Evolutionary conservation across 139 green algal species (phyloP).

Genomic region (Coelastrella sp.): DNA sequence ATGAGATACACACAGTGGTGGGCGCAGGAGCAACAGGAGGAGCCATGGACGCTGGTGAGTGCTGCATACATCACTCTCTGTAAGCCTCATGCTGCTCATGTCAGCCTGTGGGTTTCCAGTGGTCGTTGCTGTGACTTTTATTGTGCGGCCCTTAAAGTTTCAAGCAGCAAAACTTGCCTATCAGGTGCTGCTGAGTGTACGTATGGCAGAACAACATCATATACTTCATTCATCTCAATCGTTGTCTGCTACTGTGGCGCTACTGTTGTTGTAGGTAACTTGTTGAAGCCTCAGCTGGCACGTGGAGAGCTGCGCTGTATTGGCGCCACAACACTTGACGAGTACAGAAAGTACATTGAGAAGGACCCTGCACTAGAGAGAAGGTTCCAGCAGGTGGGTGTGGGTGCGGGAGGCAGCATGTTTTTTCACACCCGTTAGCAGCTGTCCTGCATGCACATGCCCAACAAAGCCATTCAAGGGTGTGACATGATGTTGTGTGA

Average conservation of each 20-base stretch:
- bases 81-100: background rate
- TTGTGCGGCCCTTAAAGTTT: too few relatives aligned
- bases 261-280: constrained; percentile 74
- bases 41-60: constrained; percentile 90
- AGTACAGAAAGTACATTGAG: constrained; percentile 98
- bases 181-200: too few relatives aligned
- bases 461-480: too few relatives aligned
- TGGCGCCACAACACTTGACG: constrained; percentile 92
- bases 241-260: background rate
- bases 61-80: background rate
- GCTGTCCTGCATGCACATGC: background rate
- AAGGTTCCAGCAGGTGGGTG: constrained; percentile 85
- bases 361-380: constrained; percentile 98
- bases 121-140: background rate
- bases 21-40: constrained; percentile 75
- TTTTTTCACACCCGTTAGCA: background rate
- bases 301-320: constrained; percentile 98
- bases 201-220: too few relatives aligned
- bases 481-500: too few relatives aligned
- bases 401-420: background rate
- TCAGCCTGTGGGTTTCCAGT: background rate
- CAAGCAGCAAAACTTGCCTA: too few relatives aligned
- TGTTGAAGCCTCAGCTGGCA: constrained; percentile 97
- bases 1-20: constrained; percentile 98
- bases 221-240: background rate